These are phyloP conservation scores for Euphorbia tirucalli DNA, from an alignment of 345 rosid species.

Conservation along the genomic window DNA sequence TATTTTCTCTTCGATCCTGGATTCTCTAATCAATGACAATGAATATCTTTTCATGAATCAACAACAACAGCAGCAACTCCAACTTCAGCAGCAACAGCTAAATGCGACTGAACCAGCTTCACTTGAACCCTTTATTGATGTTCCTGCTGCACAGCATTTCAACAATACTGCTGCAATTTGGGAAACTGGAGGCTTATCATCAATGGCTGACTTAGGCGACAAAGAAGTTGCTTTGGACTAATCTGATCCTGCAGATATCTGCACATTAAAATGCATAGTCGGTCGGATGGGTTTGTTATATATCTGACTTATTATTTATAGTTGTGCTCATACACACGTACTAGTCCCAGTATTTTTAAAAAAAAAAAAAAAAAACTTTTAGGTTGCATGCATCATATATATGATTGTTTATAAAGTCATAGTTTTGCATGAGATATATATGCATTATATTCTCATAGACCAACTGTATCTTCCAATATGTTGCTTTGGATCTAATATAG, in stretches of 20 bases:
- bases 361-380: too few relatives aligned
- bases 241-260: background rate
- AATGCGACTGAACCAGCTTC: background rate
- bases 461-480: too few relatives aligned
- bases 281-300: background rate
- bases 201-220: constrained; percentile 23
- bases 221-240: constrained; percentile 14
- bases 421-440: too few relatives aligned
- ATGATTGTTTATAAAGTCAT: too few relatives aligned
- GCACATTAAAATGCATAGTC: background rate
- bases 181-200: constrained; percentile 23
- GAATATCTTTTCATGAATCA: constrained; percentile 32
- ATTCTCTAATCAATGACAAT: constrained; percentile 57
- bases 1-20: constrained; percentile 61
- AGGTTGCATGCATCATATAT: too few relatives aligned
- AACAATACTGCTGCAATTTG: constrained; percentile 1
- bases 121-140: background rate
- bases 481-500: too few relatives aligned
- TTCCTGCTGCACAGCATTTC: constrained; percentile 6
- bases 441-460: too few relatives aligned
- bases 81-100: background rate
- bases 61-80: constrained; percentile 21
- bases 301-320: background rate
- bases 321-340: too few relatives aligned
- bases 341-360: too few relatives aligned